Conservation (phyloP, 1,139 yeast species). For the Nakaseomyces bracarensis region DNA sequence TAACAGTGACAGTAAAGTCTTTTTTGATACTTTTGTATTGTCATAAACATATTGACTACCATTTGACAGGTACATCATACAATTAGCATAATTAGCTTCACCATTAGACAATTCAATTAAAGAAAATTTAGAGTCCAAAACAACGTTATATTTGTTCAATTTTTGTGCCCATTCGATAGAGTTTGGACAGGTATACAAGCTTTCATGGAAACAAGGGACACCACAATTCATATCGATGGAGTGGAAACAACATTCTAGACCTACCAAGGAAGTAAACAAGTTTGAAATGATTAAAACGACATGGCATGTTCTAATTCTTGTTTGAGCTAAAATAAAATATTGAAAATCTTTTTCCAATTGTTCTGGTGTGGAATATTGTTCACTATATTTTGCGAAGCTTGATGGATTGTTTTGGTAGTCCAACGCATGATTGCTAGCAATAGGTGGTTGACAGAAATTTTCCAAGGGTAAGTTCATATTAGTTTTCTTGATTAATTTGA, state of each 20-base stretch:
- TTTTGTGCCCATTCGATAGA: slow-evolving; percentile 49
- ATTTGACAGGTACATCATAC: slow-evolving; percentile 43
- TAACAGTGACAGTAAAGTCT: slow-evolving; percentile 55
- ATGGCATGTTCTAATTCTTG: slow-evolving; percentile 79
- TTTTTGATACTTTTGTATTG: slow-evolving; percentile 41
- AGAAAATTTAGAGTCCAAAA: slow-evolving; percentile 41
- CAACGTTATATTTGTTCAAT: slow-evolving; percentile 32
- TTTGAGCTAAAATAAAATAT: slow-evolving; percentile 72
- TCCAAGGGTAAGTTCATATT: slow-evolving; percentile 67
- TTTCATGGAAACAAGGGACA: slow-evolving; percentile 54
- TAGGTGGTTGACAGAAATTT: slow-evolving; percentile 52
- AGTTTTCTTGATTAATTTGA: slow-evolving; percentile 70
- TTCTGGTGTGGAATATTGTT: slow-evolving; percentile 31
- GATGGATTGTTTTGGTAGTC: slow-evolving; percentile 31
- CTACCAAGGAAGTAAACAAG: slow-evolving; percentile 59
- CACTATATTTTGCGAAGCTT: slow-evolving; percentile 31
- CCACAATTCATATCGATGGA: slow-evolving; percentile 66
- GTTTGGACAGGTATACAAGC: slow-evolving; percentile 57
- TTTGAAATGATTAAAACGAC: slow-evolving; percentile 67
- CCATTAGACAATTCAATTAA: slow-evolving; percentile 55
- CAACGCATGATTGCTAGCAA: slow-evolving; percentile 30
- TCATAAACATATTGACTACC: slow-evolving; percentile 35
- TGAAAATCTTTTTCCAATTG: slow-evolving; percentile 51
- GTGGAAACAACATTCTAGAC: slow-evolving; percentile 48
- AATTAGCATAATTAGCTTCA: slow-evolving; percentile 40